phyloP scores from a whole-genome alignment of 768 basidiomycete genomes.

The Lactarius akahatsu region DNA sequence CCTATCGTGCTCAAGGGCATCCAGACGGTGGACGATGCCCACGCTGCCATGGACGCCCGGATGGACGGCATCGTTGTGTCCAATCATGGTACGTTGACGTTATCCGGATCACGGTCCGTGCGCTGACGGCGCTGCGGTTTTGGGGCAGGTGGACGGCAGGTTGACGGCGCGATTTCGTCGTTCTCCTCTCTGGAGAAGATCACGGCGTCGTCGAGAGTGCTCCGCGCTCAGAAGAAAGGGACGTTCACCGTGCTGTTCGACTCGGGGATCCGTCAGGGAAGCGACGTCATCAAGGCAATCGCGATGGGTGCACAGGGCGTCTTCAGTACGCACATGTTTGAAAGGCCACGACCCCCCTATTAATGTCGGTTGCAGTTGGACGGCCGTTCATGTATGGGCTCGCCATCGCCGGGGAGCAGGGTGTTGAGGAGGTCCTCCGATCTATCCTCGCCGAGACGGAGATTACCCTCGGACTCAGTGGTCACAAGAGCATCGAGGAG shows the following conservation, averaged over 20 bases:
- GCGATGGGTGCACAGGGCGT: conserved; percentile 85
- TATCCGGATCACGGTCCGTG: background rate
- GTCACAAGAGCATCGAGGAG: conserved; percentile 55
- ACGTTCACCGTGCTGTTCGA: conserved; percentile 71
- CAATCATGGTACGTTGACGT: conserved; percentile 59
- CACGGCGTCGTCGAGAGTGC: conserved; percentile 58
- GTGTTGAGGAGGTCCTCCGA: conserved; percentile 71
- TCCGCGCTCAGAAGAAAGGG: conserved; percentile 55
- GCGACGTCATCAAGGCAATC: conserved; percentile 81
- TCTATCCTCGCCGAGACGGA: conserved; percentile 70
- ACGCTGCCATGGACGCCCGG: conserved; percentile 61
- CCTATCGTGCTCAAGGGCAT: conserved; percentile 81
- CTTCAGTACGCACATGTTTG: conserved; percentile 50
- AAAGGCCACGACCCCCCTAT: background rate
- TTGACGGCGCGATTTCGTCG: conserved; percentile 77
- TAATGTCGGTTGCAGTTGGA: conserved; percentile 47
- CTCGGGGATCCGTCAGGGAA: conserved; percentile 80
- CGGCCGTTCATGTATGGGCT: conserved; percentile 78
- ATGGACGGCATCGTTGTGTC: conserved; percentile 77
- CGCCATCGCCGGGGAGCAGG: conserved; percentile 65
- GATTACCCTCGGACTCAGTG: conserved; percentile 59
- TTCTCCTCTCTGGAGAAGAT: conserved; percentile 70
- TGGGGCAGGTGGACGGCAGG: conserved; percentile 60
- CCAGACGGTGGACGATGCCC: conserved; percentile 66
- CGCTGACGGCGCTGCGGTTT: background rate